Base-by-base conservation (phyloP, 2,329 filamentous ascomycete genomes). In the Aspergillus sp. region DNA sequence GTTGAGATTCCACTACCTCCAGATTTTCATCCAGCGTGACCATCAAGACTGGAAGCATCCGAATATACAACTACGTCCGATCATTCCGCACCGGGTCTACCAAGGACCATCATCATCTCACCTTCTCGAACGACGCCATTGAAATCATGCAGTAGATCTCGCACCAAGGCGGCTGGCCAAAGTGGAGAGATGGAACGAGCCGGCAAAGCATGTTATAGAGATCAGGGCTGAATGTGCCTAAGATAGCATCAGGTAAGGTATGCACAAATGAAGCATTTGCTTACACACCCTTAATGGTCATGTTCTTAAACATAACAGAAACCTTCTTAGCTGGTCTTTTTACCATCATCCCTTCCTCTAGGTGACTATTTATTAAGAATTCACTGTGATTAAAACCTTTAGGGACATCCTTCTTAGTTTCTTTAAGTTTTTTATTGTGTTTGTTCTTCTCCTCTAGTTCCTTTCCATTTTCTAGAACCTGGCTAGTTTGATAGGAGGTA, bases 181-280 rank as follows among this genome's bases (percentile, higher is more conserved):
- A 64, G 33, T 64, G 70, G 11, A 81, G 47, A 13, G 69, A 66
- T 1, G 79, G 79, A 26, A 81, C 56, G 44, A 78, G 81, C 6
- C 69, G 59, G 29, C 70, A 72, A 10, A 90, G 54, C 5, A 88
- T 67, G 19, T 72, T 76, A 61, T 88, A 91, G 1, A 91, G 68
- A 62, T 91, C 88, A 0, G 87, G 87, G 0, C 88, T 88, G 60
- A 93, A 91, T 0, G 86, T 90, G 19, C 86, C 86, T 5, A 89
- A 49, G 32, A 91, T 74, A 2, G 87, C 87, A 50, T 87, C 78
- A 0, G 87, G 86, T 0, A 91, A 67, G 0, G 86, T 89, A 48
- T 80, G 80, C 27, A 86, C 85, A 50, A 86, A 86, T 0, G 79
- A 79, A 0, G 84, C 74, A 1, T 80, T 82, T 9, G 79, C 80